These are phyloP conservation scores for Astragalus glycyphyllos DNA, from an alignment of 306 rosid genomes.

Conservation along the genomic window DNA sequence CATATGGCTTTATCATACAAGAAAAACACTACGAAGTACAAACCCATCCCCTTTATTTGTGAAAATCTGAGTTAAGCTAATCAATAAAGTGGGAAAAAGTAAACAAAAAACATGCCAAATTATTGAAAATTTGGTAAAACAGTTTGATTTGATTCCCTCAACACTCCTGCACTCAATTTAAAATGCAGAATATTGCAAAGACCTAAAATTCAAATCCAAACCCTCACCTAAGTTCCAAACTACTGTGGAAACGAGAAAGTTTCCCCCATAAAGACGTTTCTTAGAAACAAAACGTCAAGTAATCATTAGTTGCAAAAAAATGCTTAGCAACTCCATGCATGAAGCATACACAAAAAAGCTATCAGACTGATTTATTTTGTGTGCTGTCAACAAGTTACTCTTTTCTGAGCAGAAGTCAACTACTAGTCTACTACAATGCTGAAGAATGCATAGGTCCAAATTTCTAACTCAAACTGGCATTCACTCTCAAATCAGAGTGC, in stretches of 20 bases:
- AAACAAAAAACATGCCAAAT: background rate
- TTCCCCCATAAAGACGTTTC: background rate
- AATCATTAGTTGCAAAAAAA: background rate
- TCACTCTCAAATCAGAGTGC: background rate
- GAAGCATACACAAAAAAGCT: constrained; percentile 25
- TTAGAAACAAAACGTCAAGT: constrained; percentile 15
- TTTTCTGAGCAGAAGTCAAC: constrained; percentile 5
- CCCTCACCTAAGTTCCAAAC: background rate
- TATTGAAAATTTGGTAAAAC: background rate
- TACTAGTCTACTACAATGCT: background rate
- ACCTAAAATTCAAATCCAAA: constrained; percentile 20
- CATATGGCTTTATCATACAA: constrained; percentile 4
- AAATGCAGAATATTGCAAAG: constrained; percentile 11
- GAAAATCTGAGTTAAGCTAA: constrained; percentile 9
- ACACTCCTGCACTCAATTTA: background rate
- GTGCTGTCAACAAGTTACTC: background rate
- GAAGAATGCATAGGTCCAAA: constrained; percentile 28
- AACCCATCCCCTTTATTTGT: background rate
- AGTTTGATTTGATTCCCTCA: constrained; percentile 10
- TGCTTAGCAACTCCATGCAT: constrained; percentile 5
- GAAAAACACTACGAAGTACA: background rate
- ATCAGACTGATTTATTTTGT: constrained; percentile 22
- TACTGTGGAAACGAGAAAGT: background rate
- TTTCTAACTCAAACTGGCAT: background rate
- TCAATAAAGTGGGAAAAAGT: background rate